Base-by-base conservation (phyloP, 106 monocot genomes). In the Allium fistulosum region DNA sequence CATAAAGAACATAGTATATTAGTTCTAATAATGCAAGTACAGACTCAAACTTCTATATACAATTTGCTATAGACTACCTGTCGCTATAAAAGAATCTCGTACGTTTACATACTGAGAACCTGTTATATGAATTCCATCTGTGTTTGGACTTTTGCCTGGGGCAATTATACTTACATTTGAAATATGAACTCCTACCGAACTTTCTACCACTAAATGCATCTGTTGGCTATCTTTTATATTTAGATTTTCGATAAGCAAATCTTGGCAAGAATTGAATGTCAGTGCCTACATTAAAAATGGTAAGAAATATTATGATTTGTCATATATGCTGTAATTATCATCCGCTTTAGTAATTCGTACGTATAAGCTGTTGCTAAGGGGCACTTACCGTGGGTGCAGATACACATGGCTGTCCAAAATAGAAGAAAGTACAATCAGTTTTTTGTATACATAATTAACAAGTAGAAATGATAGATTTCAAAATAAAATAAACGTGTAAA, bases 61-160 rank as follows among this genome's bases (percentile, higher is more conserved):
- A 53, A 7, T 8, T 59, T 17, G n/a, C 14, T 18, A 49, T 37
- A 37, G 37, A 37, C 48, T 55, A 90, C 94, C 94, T 77, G 90
- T 85, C 71, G 53, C 51, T 18, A 94, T 87, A 15, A 70, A 26
- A 46, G 80, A 81, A 62, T 77, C 60, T 26, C 57, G 66, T 59
- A 94, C 80, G n/a, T 49, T 12, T 6, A 94, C 76, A 58, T 87
- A 67, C n/a, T 56, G 77, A 46, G 82, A 80, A 9, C 57, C 49
- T 8, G 78, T 27, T 9, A 94, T 59, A 66, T 94, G 94, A 57
- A 94, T 87, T 14, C 94, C 94, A 68, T 94, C 94, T 0, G 94
- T 94, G 72, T 94, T 94, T 16, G 90, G 94, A 53, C 90, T 94
- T 22, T 46, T 22, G 26, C 60, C 76, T 17, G 90, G 80, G 7